A percentile compares a stretch with the other conserved stretches of the same genome.
Conservation (phyloP, 176 grass and related monocot genomes). For the Elaeis guineensis region DNA sequence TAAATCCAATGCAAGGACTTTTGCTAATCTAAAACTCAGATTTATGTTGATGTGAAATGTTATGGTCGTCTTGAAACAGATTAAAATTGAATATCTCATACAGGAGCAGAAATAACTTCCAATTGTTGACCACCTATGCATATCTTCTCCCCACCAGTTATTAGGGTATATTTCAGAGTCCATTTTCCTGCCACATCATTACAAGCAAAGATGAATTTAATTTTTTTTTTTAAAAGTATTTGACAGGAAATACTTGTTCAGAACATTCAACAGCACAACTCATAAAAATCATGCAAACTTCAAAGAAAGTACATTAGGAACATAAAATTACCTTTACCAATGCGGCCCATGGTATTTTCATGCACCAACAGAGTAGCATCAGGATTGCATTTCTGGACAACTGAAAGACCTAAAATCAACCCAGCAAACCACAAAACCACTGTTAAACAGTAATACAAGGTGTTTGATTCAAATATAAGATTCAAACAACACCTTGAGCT, state of each 20-base stretch:
- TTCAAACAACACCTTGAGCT: too few species aligned
- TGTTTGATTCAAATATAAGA: too few species aligned
- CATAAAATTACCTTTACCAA: slow-evolving; percentile 44
- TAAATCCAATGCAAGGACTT: too few species aligned
- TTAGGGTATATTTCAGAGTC: slow-evolving; percentile 29
- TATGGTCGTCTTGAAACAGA: not conserved
- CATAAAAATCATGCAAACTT: not conserved
- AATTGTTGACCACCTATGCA: slow-evolving; percentile 61
- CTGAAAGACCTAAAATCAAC: slow-evolving; percentile 53
- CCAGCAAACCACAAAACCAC: too few species aligned
- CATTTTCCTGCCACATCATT: slow-evolving; percentile 50
- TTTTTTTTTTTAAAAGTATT: too few species aligned
- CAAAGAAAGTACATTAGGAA: not conserved
- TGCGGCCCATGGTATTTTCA: slow-evolving; percentile 62
- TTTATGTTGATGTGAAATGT: too few species aligned
- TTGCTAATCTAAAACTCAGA: too few species aligned
- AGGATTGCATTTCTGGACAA: slow-evolving; percentile 71
- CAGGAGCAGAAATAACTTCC: slow-evolving; percentile 70
- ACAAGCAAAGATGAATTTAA: not conserved
- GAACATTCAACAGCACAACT: too few species aligned
- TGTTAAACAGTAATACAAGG: too few species aligned
- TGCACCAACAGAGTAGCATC: slow-evolving; percentile 73
- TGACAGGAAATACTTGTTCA: too few species aligned
- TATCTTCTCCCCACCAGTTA: slow-evolving; percentile 77
- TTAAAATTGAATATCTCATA: slow-evolving; percentile 35